Conservation (phyloP, 139 green algal genomes). For the Volvox reticuliferus region DNA sequence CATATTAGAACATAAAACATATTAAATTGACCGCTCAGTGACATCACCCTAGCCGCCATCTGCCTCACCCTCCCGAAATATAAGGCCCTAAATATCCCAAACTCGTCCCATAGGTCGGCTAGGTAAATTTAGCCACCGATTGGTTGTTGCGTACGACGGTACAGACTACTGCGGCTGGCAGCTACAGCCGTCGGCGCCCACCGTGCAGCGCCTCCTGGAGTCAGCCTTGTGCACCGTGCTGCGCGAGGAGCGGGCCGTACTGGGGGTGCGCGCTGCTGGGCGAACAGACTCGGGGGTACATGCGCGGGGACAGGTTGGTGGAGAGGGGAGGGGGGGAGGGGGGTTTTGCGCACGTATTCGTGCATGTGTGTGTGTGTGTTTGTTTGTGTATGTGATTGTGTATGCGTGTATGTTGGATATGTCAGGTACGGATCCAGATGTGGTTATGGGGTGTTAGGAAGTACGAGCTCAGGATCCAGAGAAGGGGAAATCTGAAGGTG, state of each 20-base stretch:
- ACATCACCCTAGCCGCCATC: no score
- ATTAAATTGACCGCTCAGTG: no score
- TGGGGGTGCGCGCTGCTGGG: constrained; percentile 75
- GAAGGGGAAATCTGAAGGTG: no score
- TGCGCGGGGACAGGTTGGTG: constrained; percentile 78
- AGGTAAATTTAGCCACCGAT: constrained; percentile 57
- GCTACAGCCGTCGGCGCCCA: constrained; percentile 60
- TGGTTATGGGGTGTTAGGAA: no score
- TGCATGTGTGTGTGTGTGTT: background rate
- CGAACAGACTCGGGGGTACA: constrained; percentile 90
- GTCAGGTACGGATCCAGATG: no score
- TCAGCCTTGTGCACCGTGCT: constrained; percentile 60
- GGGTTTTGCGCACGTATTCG: background rate
- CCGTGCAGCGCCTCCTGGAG: constrained; percentile 74
- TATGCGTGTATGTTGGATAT: no score
- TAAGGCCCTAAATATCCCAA: no score
- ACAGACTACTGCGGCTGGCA: constrained; percentile 75
- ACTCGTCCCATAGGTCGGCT: constrained; percentile 1
- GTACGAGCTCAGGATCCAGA: no score
- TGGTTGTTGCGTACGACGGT: constrained; percentile 75
- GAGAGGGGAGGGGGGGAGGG: background rate
- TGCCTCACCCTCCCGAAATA: no score
- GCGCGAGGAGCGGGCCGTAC: constrained; percentile 47
- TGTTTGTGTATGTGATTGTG: no score
- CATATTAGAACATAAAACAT: no score